Conservation (phyloP, 228 moss, liverwort and hornwort genomes). For the Sphagnum magellanicum region DNA sequence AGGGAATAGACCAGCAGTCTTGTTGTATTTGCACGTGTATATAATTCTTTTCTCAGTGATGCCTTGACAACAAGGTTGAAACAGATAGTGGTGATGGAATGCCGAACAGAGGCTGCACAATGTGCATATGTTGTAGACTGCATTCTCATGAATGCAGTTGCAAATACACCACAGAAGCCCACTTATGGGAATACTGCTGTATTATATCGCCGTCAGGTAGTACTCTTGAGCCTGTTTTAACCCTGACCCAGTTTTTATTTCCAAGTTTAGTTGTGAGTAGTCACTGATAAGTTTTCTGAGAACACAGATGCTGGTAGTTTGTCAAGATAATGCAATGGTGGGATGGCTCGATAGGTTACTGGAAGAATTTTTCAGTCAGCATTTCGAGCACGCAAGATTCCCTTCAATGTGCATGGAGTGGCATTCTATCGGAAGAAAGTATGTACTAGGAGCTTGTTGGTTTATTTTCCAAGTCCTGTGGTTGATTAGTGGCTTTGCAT, state of each 20-base stretch:
- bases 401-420: constrained; percentile 91
- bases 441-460: constrained; percentile 3
- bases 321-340: neutral
- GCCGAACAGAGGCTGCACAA: constrained; percentile 83
- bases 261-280: neutral
- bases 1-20: too few species aligned
- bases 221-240: neutral
- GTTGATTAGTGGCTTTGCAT: too few species aligned
- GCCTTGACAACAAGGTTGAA: neutral
- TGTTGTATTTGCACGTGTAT: too few species aligned
- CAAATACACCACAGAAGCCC: constrained; percentile 22
- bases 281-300: neutral
- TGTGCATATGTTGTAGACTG: constrained; percentile 75
- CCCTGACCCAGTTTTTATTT: neutral
- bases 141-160: constrained; percentile 59
- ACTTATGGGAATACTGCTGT: constrained; percentile 67
- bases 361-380: constrained; percentile 77
- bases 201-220: constrained; percentile 86
- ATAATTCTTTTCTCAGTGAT: too few species aligned
- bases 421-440: constrained; percentile 93
- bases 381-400: constrained; percentile 82
- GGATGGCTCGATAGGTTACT: constrained; percentile 45
- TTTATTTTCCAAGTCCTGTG: neutral
- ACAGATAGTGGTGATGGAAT: constrained; percentile 85
- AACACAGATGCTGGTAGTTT: neutral